Percentiles rank a stretch among this genome's conserved stretches.
Conservation (phyloP, 1,284 basidiomycete genomes). For the Ceratobasidium sp. region DNA sequence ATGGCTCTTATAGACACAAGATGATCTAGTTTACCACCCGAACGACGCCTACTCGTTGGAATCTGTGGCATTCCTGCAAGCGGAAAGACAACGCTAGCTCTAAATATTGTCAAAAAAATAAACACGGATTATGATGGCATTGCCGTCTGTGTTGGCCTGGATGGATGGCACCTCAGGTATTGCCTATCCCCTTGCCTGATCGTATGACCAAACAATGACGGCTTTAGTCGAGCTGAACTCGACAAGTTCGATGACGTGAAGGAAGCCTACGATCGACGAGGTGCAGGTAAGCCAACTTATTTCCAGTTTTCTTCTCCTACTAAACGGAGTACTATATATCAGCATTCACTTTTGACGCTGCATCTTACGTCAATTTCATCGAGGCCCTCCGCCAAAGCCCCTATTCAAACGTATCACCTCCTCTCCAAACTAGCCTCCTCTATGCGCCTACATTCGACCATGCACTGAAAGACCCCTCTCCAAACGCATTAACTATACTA, state of each 20-base stretch:
- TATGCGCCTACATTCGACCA: conserved; percentile 79
- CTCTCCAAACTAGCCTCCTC: conserved; percentile 48
- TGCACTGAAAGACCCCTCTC: conserved; percentile 56
- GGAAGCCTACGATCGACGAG: conserved; percentile 72
- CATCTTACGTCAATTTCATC: conserved; percentile 71
- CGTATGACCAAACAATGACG: not conserved
- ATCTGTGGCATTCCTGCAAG: conserved; percentile 82
- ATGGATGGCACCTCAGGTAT: conserved; percentile 75
- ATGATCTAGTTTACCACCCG: conserved; percentile 55
- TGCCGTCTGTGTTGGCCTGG: conserved; percentile 73
- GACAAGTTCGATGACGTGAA: conserved; percentile 72
- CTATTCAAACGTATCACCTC: conserved; percentile 41
- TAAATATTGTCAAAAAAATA: conserved; percentile 59
- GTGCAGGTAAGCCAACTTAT: conserved; percentile 50
- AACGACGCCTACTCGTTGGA: conserved; percentile 72
- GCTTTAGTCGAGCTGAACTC: conserved; percentile 66
- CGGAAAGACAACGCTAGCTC: conserved; percentile 79
- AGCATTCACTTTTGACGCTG: conserved; percentile 54
- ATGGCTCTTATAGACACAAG: not conserved
- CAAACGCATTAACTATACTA: conserved; percentile 59
- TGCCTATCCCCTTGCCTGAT: conserved; percentile 37
- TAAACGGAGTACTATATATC: conserved; percentile 65
- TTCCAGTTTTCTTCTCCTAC: conserved; percentile 51
- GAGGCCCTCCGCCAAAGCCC: conserved; percentile 57
- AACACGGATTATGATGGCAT: conserved; percentile 53